phyloP scores from a whole-genome alignment of 164 flowering plant genomes.

The Chloranthus sessilifolius region DNA sequence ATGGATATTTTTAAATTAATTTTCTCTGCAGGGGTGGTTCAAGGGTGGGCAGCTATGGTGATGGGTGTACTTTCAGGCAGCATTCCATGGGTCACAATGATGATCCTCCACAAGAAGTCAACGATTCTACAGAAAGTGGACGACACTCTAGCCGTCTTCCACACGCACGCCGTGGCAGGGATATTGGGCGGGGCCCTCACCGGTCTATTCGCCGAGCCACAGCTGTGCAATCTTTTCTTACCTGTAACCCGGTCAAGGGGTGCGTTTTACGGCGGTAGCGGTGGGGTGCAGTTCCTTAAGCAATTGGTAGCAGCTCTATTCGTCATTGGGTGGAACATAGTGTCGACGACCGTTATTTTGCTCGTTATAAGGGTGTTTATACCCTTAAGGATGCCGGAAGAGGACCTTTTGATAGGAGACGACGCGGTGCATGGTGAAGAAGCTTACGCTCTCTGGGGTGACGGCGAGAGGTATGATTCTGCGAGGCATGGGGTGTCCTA shows the following conservation, averaged over 20 bases:
- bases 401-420: constrained; percentile 21
- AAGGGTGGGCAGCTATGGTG: constrained; percentile 34
- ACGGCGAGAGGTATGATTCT: constrained; percentile 24
- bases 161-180: constrained; percentile 24
- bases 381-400: constrained; percentile 23
- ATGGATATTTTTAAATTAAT: background rate
- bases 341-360: constrained; percentile 18
- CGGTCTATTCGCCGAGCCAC: constrained; percentile 20
- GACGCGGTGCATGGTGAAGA: constrained; percentile 25
- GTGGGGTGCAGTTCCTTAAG: constrained; percentile 19
- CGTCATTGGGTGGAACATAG: constrained; percentile 22
- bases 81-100: constrained; percentile 34
- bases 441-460: constrained; percentile 25
- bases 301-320: constrained; percentile 18
- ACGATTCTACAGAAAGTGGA: constrained; percentile 20
- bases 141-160: constrained; percentile 20
- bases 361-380: constrained; percentile 19
- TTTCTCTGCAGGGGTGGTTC: constrained; percentile 26
- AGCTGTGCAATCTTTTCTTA: constrained; percentile 14
- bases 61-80: constrained; percentile 34
- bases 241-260: constrained; percentile 21
- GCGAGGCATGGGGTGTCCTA: constrained; percentile 10
- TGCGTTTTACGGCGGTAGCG: constrained; percentile 20
- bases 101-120: constrained; percentile 33
- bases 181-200: constrained; percentile 18